Base-by-base conservation (phyloP, 2,329 filamentous ascomycete species). In the Dissoconium aciculare region DNA sequence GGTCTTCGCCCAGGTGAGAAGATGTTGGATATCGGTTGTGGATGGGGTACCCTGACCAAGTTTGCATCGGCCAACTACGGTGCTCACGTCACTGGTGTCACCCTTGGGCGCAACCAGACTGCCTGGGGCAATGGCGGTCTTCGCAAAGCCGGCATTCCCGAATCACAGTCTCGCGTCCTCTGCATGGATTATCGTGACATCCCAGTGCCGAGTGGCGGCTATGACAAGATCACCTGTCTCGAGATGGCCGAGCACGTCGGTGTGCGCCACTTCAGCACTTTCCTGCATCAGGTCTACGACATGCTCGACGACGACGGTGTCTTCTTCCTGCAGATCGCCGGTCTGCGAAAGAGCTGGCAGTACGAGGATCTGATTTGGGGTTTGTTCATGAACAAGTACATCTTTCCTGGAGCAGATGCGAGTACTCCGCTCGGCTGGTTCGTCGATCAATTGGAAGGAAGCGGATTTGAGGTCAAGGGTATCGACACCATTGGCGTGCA, bases 201-300 rank as follows among this genome's bases (percentile, higher is more conserved):
- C 43, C 81, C 83, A 15, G 69, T 80, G 12, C 76, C 81, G 12
- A 62, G 78, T 46, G 39, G 36, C 17, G 37, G 40, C n/a, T 95
- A 87, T 67, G 74, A 91, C 61, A 92, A 93, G 66, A 94, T 95
- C 52, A 93, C 85, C 46, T 92, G 83, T 58, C 74, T 95, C 33
- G 89, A 98, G 61, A 95, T 95, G 89, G 85, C 83, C 32, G 89
- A 95, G 67, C 89, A 98, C 63, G 89, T 95, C 46, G 89, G 89
- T 63, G 80, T 95, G 38, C 79, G 84, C 43, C 80, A 93, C 61
- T 78, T 95, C 52, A 63, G 66, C 36, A 60, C 63, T 40, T 95
- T 98, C 67, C 63, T 85, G 48, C 72, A 67, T 47, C 87, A 95
- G 63, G 79, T 91, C 34, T 71, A 91, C 57, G 77, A 92, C 52